Percentiles rank a stretch among this genome's conserved stretches.
phyloP scores from a whole-genome alignment of 371 early-diverging fungal genomes.

The Mortierella sp. region DNA sequence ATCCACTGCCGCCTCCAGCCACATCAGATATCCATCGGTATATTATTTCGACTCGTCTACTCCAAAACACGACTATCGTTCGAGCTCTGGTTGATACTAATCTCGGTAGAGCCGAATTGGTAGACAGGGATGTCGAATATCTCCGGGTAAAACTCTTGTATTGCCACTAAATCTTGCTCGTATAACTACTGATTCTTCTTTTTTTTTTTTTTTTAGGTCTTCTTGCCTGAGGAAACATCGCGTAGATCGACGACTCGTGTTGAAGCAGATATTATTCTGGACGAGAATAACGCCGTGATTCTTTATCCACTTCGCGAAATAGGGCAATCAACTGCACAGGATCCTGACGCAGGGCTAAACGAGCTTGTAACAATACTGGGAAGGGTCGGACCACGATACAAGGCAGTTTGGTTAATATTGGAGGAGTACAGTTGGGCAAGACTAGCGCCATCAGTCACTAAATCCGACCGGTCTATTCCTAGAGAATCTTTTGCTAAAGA shows the following conservation, averaged over 20 bases:
- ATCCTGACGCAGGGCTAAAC: conserved; percentile 28
- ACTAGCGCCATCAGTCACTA: not conserved
- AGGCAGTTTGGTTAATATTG: conserved; percentile 30
- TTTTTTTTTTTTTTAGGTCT: not conserved
- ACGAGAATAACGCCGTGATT: conserved; percentile 26
- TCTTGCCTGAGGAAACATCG: conserved; percentile 3
- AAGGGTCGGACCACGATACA: conserved; percentile 34
- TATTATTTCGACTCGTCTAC: conserved; percentile 23
- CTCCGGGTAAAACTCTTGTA: conserved; percentile 18
- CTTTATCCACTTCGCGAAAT: conserved; percentile 33
- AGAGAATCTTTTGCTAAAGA: not conserved
- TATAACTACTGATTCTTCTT: not conserved
- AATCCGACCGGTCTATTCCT: not conserved
- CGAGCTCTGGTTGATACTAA: conserved; percentile 21
- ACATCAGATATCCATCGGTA: conserved; percentile 16
- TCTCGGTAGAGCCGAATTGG: conserved; percentile 9
- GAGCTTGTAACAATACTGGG: conserved; percentile 17
- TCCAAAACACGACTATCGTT: conserved; percentile 31
- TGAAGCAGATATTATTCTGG: conserved; percentile 39
- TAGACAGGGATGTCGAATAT: conserved; percentile 39
- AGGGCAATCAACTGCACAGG: conserved; percentile 19
- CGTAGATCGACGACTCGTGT: not conserved
- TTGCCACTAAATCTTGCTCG: not conserved
- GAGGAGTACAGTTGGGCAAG: conserved; percentile 30
- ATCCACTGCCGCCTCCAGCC: conserved; percentile 1